Base-by-base conservation (phyloP, 1,139 yeast species). In the Sugiyamaella pinicola region DNA sequence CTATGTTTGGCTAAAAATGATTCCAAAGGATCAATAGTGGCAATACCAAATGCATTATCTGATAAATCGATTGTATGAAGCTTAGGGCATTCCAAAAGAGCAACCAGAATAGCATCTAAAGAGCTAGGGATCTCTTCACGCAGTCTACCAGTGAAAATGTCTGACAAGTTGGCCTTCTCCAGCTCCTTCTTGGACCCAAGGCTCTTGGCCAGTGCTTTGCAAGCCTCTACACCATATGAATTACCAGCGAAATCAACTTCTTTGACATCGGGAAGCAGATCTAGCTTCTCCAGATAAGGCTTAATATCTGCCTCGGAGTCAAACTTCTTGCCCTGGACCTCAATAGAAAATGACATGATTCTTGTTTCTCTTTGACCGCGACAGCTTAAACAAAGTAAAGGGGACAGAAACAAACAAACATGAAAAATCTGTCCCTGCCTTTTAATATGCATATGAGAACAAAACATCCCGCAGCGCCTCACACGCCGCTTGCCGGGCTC, bases 1-100 rank as follows among this genome's bases (percentile, higher is more conserved):
- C 82, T 78, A 45, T 95, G 96, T 63, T 83, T 78, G 13, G 87
- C 74, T 58, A 95, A 76, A 64, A 85, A 91, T 34, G 75, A 77
- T 66, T 91, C 96, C 57, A 93, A 79, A 12, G 95, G 95, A 57
- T 86, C 96, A 58, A 93, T 89, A 29, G 98, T 87, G 68, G 95
- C 96, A 67, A 93, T 84, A 8, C 99, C 99, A 69, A 93, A 87
- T 0, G 99, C 99, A 69, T 93, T 93, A 70, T 93, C 99, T 65
- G 96, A 85, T 60, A 95, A 77, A 70, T 93, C 87, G 56, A 93
- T 75, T 43, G 90, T 82, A 59, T 79, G 80, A 62, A 91, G 78
- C 37, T 85, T 78, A 52, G 84, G 80, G 62, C 88, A 84, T 60
- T 81, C 72, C 62, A 87, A 75, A 51, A 93, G 76, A 1, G 88